Evolutionary conservation across 441 rosid species (phyloP), one percentile per base, ranked within the genome.

Genomic region (Corymbia calophylla): DNA sequence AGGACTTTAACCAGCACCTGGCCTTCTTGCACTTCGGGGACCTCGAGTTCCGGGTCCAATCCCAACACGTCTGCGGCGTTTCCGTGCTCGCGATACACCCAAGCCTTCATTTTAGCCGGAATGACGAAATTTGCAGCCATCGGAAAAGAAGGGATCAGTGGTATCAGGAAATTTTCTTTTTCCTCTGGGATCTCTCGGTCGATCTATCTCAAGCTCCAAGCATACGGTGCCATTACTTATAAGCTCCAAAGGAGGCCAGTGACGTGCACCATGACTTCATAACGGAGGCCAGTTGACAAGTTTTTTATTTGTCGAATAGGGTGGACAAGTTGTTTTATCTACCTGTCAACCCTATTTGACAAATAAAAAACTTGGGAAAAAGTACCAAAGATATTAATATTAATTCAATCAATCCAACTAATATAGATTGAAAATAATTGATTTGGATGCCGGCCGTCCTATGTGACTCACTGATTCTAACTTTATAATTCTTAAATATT

Each of bases 1-100:
- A 89, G 89, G 81, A 97, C 99, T 89, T 95, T 97, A 19, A 97
- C 91, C 91, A 97, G 89, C 56, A 97, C 98, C 93, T 96, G 96
- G 82, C 95, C 97, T 60, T 95, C 97, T 88, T 93, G 93, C 91
- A 97, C 89, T 89, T 94, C 92, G 31, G 98, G 99, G 32, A 97
- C 98, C 9, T 94, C 68, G 87, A 96, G 93, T 89, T 93, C 93
- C 49, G 94, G 95, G 88, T 96, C 95, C 25, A 95, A 92, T 93
- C 94, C 96, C 93, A 97, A 89, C 47, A 94, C 99, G 86, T 95
- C 95, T 32, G 92, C 94, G 25, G 48, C 81, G 15, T 85, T 53
- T 31, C 88, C 90, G 18, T 51, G 51, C 82, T 89, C 66, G 21
- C 56, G 5, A 64, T 89, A 51, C 48, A 86, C 85, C 85, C 90